A percentile compares a stretch with the other conserved stretches of the same genome.
These are phyloP conservation scores for Hemileccinum rubropunctum DNA, from an alignment of 768 basidiomycete species.

Conservation along the genomic window DNA sequence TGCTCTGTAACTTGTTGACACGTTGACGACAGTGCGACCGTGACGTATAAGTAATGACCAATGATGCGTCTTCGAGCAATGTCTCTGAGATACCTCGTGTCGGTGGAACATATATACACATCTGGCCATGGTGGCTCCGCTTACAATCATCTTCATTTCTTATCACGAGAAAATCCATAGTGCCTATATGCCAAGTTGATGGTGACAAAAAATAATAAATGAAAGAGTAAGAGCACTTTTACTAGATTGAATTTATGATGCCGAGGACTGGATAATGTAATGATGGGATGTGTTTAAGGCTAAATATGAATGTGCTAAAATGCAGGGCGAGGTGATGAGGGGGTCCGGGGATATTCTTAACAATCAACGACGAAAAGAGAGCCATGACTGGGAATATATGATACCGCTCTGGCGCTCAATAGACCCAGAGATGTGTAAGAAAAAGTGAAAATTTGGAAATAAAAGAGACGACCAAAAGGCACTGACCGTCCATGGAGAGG, in stretches of 20 bases:
- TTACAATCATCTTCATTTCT: slow-evolving; percentile 8
- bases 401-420: slow-evolving; percentile 2
- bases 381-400: not conserved
- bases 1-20: no score
- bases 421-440: not conserved
- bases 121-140: not conserved
- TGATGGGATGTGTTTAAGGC: slow-evolving; percentile 8
- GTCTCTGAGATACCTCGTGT: no score
- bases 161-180: slow-evolving; percentile 11
- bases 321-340: slow-evolving; percentile 14
- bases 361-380: slow-evolving; percentile 7
- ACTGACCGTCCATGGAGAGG: slow-evolving; percentile 22
- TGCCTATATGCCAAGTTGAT: slow-evolving; percentile 18
- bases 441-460: not conserved
- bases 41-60: no score
- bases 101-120: no score
- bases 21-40: no score
- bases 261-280: slow-evolving; percentile 26
- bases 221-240: slow-evolving; percentile 8
- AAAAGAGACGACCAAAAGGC: not conserved
- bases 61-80: no score
- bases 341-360: slow-evolving; percentile 14
- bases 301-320: slow-evolving; percentile 15
- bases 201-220: slow-evolving; percentile 7
- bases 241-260: slow-evolving; percentile 30